Base-by-base conservation (phyloP, 352 stramenopile genomes). In the Phytophthora constricta region DNA sequence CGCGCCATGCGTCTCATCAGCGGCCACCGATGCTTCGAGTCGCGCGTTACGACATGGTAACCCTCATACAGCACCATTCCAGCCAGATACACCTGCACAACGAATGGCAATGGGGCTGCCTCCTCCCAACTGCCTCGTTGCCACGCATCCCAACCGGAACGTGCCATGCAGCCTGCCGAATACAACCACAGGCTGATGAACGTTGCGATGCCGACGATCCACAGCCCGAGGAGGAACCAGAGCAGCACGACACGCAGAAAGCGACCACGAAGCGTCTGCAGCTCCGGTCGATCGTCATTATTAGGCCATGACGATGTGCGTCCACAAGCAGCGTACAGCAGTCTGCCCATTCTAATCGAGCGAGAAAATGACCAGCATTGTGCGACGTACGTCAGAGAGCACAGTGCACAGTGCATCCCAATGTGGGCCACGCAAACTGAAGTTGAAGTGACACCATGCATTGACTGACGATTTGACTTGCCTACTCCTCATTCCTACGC, bases 401-500 rank as follows among this genome's bases (percentile, higher is more conserved):
- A n/a, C n/a, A n/a, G n/a, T n/a, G n/a, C n/a, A n/a, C n/a, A n/a
- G n/a, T n/a, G n/a, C n/a, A n/a, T n/a, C n/a, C n/a, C 45, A 33
- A 98, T 96, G 46, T 93, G 92, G 41, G 19, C 16, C 41, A 47
- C 41, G 9, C 3, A 22, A 47, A 47, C 41, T 47, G 19, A 47
- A 47, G 41, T 47, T 47, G 41, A 47, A 47, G 41, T 23, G 9
- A 8, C 3, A 47, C 13, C 16, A 47, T 9, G 17, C 13, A 20
- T 47, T 13, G 41, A 23, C 41, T n/a, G 19, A 5, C 9, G 22
- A 47, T 1, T 23, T 16, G 41, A 23, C n/a, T 42, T 42, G 34
- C 10, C 34, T 42, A 10, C 34, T 17, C 2, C n/a, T 19, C 34
- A 42, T 47, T 17, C 37, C n/a, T 45, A 26, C 7, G 3, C 2